These are phyloP conservation scores for Pythium phragmitis DNA, from an alignment of 352 stramenopile species.

Conservation along the genomic window DNA sequence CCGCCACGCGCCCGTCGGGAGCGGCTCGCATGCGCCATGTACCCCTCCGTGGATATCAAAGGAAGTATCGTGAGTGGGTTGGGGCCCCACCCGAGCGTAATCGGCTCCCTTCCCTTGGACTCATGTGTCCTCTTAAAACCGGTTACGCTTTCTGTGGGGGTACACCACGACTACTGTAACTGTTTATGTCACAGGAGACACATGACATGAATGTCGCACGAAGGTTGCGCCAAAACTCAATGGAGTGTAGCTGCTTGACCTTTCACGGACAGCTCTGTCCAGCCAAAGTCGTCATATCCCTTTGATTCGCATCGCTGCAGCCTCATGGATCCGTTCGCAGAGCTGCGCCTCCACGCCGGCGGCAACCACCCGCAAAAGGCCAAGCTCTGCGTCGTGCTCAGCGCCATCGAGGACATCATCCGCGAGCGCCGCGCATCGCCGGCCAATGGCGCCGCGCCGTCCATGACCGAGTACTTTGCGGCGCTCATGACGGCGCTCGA, in stretches of 20 bases:
- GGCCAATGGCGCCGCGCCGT: slow-evolving; percentile 21
- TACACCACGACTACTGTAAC: not conserved
- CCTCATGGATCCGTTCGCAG: slow-evolving; percentile 70
- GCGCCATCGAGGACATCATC: slow-evolving; percentile 82
- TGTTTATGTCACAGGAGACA: not conserved
- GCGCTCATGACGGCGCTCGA: slow-evolving; percentile 87
- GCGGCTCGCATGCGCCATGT: not conserved
- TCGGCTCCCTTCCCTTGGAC: not conserved
- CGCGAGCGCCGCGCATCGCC: slow-evolving; percentile 51
- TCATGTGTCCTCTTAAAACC: not conserved
- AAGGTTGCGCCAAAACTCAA: slow-evolving; percentile 37
- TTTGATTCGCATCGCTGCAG: slow-evolving; percentile 11
- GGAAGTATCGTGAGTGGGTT: no score
- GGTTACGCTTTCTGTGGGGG: slow-evolving; percentile 1
- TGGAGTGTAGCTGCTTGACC: slow-evolving; percentile 37
- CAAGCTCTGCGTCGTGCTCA: slow-evolving; percentile 84
- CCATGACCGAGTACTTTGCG: slow-evolving; percentile 86
- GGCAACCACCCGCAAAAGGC: slow-evolving; percentile 78
- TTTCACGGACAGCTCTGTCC: slow-evolving; percentile 26
- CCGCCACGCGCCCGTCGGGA: not conserved
- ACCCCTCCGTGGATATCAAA: not conserved
- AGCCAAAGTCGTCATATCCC: slow-evolving; percentile 18
- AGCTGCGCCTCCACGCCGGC: slow-evolving; percentile 79
- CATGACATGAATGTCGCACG: slow-evolving; percentile 26
- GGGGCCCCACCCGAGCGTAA: slow-evolving; percentile 2